phyloP scores from a whole-genome alignment of 2,329 filamentous ascomycete species.

The Bipolaris gigantea region DNA sequence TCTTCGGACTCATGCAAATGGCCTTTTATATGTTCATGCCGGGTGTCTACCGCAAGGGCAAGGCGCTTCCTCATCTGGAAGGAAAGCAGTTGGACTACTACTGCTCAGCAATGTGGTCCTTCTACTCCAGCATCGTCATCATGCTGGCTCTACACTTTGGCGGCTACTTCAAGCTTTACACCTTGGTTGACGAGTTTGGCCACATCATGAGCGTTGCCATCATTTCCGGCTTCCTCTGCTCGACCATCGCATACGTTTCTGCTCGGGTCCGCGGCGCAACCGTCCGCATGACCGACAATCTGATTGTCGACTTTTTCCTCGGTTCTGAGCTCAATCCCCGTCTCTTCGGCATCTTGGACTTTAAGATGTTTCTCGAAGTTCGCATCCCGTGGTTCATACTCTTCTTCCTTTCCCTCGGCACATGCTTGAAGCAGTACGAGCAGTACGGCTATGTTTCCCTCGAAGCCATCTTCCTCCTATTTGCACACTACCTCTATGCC shows the following conservation, averaged over 20 bases:
- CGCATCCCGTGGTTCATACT: constrained; percentile 91
- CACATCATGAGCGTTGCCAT: constrained; percentile 92
- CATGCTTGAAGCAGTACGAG: constrained; percentile 82
- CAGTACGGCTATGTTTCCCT: constrained; percentile 80
- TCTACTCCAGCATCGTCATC: constrained; percentile 80
- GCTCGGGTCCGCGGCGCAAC: constrained; percentile 77
- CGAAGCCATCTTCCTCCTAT: constrained; percentile 80
- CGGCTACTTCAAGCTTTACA: constrained; percentile 86
- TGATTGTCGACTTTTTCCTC: constrained; percentile 89
- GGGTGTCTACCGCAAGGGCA: constrained; percentile 84
- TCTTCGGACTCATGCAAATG: constrained; percentile 83
- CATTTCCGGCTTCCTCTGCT: constrained; percentile 81
- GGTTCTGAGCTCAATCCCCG: constrained; percentile 84
- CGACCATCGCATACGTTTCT: constrained; percentile 82
- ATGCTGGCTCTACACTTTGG: constrained; percentile 75
- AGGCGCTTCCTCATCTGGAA: constrained; percentile 78
- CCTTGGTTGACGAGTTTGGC: constrained; percentile 91
- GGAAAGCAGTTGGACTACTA: constrained; percentile 91
- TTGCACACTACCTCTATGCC: constrained; percentile 90
- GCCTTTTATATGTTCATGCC: constrained; percentile 83
- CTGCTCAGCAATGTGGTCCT: constrained; percentile 85
- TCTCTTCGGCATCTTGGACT: constrained; percentile 81
- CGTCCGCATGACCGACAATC: constrained; percentile 87
- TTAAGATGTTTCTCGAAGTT: constrained; percentile 96
- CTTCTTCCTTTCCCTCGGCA: constrained; percentile 73